Percentiles rank a stretch among this genome's conserved stretches.
phyloP scores from a whole-genome alignment of 2,329 filamentous ascomycete species.

The Hypoxylon sp. region DNA sequence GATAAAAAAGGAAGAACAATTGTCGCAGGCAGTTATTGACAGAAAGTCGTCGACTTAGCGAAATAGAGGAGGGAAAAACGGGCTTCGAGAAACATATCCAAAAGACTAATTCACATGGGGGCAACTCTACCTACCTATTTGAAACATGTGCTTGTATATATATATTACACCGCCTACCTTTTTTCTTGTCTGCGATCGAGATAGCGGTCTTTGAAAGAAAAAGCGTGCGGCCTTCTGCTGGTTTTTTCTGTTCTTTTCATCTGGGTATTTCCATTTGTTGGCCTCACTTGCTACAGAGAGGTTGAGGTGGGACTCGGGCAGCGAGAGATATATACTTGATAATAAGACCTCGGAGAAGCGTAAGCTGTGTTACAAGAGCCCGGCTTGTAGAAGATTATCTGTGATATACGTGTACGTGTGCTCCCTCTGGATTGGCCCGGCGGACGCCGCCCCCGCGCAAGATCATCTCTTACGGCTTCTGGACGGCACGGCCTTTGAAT shows the following conservation, averaged over 20 bases:
- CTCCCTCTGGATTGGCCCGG: too few relatives aligned
- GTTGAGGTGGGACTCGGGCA: background rate
- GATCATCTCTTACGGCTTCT: too few relatives aligned
- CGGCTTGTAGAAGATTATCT: too few relatives aligned
- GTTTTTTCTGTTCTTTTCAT: too few relatives aligned
- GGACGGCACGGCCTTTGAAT: too few relatives aligned
- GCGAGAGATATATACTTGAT: constrained; percentile 14
- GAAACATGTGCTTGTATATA: constrained; percentile 39
- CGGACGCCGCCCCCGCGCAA: too few relatives aligned
- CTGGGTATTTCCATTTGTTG: constrained; percentile 13
- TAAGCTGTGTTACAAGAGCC: too few relatives aligned
- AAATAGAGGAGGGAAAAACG: constrained; percentile 29
- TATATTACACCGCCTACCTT: constrained; percentile 34
- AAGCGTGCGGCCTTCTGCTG: background rate
- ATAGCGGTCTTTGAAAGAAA: constrained; percentile 13
- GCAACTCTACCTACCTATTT: constrained; percentile 40
- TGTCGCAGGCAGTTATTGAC: constrained; percentile 22
- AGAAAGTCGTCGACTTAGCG: constrained; percentile 6
- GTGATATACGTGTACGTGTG: too few relatives aligned
- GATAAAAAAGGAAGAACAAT: background rate
- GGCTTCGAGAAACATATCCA: constrained; percentile 10
- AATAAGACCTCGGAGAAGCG: too few relatives aligned
- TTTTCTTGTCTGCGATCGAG: constrained; percentile 24
- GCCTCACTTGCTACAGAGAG: constrained; percentile 10
- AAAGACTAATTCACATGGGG: constrained; percentile 30